Percentiles rank a stretch among this genome's conserved stretches.
These are phyloP conservation scores for Cymbidium sinense DNA, from an alignment of 106 monocot genomes.

Conservation along the genomic window DNA sequence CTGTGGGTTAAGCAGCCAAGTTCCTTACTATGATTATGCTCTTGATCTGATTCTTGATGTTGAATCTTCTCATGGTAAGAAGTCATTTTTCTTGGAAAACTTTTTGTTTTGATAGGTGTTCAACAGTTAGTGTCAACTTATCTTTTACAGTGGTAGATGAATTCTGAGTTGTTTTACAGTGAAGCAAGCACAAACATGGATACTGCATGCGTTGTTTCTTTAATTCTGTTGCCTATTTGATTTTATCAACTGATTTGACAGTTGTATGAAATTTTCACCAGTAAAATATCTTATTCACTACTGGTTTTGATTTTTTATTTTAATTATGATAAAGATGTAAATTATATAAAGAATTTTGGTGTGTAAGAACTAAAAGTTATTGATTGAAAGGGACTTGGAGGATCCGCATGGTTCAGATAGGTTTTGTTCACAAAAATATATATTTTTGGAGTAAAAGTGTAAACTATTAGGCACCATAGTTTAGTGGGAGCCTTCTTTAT, in stretches of 20 bases:
- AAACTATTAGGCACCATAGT: neutral
- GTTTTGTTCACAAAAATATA: neutral
- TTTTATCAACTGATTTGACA: neutral
- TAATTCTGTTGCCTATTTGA: neutral
- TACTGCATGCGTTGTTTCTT: neutral
- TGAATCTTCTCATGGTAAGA: slow-evolving; percentile 52
- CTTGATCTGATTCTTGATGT: slow-evolving; percentile 55
- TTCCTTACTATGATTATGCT: slow-evolving; percentile 51
- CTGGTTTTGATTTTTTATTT: neutral
- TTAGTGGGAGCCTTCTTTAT: neutral
- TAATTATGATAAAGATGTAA: neutral
- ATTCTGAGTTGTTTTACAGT: neutral
- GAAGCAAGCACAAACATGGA: neutral
- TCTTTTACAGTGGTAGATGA: neutral
- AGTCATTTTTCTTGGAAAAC: neutral
- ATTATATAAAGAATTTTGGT: neutral
- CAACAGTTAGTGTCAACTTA: neutral
- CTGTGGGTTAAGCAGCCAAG: slow-evolving; percentile 52
- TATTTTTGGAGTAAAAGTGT: neutral
- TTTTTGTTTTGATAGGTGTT: neutral
- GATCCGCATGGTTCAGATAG: neutral
- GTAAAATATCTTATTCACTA: neutral
- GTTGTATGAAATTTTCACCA: neutral
- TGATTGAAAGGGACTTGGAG: neutral
- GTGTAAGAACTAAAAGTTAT: neutral